These are phyloP conservation scores for Acanthamoeba lenticulata DNA, from an alignment of 208 protist species.

Conservation along the genomic window DNA sequence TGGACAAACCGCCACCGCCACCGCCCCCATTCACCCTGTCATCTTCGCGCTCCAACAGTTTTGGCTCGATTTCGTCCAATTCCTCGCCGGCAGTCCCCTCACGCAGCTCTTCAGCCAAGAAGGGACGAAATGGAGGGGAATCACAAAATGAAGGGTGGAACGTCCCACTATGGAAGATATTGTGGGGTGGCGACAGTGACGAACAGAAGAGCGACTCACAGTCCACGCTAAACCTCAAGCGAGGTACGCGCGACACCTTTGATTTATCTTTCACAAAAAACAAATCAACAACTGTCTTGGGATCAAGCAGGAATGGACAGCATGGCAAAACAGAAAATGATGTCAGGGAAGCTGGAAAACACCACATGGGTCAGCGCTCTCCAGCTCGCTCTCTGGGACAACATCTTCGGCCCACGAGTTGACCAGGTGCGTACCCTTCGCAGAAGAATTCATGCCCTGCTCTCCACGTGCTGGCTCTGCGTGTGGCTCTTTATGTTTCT, in stretches of 20 bases:
- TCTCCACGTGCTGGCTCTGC: background rate
- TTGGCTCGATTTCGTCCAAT: background rate
- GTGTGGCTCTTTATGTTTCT: background rate
- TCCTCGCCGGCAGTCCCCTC: background rate
- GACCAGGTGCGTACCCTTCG: background rate
- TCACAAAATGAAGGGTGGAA: background rate
- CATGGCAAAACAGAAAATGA: background rate
- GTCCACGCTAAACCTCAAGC: background rate
- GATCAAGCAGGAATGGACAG: background rate
- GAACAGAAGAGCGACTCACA: slow-evolving; percentile 3
- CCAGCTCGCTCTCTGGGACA: slow-evolving; percentile 69
- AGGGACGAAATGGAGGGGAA: background rate
- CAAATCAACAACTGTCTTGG: background rate
- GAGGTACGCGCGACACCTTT: background rate
- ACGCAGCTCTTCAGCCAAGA: background rate
- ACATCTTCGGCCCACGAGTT: slow-evolving; percentile 68
- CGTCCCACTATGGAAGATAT: background rate
- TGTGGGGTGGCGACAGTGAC: background rate
- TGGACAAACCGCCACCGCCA: background rate
- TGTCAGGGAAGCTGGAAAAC: background rate
- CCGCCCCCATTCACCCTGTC: background rate
- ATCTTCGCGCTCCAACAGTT: background rate
- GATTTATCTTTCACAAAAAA: background rate
- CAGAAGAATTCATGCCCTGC: background rate
- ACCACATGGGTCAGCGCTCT: slow-evolving; percentile 33